Conservation (phyloP, 2,329 filamentous ascomycete genomes). For the Colletotrichum camelliae region DNA sequence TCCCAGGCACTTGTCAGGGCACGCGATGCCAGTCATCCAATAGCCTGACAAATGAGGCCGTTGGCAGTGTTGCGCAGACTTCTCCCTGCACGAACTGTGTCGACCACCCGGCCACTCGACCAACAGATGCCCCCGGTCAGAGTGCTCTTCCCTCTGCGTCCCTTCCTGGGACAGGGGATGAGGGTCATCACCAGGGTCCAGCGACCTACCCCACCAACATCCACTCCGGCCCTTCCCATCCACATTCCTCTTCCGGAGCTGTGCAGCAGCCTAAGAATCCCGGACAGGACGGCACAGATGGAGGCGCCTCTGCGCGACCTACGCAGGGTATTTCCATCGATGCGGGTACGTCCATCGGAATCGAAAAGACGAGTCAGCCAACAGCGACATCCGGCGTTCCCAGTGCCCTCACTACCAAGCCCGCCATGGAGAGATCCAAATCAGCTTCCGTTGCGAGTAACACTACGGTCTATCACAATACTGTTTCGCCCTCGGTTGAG, state of each 20-base stretch:
- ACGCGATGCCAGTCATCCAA: neutral
- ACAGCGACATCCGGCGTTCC: neutral
- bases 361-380: neutral
- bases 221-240: neutral
- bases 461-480: accelerated
- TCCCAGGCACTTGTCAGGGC: neutral
- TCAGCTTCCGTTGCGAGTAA: accelerated
- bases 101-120: neutral
- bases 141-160: neutral
- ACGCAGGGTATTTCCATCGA: neutral
- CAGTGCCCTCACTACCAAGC: neutral
- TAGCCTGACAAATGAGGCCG: neutral
- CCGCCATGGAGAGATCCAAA: accelerated
- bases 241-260: neutral
- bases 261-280: accelerated
- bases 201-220: neutral
- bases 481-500: neutral
- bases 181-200: neutral
- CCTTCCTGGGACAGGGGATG: neutral
- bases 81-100: neutral
- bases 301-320: neutral
- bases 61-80: neutral
- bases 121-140: neutral
- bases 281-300: neutral
- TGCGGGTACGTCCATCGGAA: neutral